Evolutionary conservation across 331 rosid genomes (phyloP).

Genomic region (Erythrophleum ivorense): DNA sequence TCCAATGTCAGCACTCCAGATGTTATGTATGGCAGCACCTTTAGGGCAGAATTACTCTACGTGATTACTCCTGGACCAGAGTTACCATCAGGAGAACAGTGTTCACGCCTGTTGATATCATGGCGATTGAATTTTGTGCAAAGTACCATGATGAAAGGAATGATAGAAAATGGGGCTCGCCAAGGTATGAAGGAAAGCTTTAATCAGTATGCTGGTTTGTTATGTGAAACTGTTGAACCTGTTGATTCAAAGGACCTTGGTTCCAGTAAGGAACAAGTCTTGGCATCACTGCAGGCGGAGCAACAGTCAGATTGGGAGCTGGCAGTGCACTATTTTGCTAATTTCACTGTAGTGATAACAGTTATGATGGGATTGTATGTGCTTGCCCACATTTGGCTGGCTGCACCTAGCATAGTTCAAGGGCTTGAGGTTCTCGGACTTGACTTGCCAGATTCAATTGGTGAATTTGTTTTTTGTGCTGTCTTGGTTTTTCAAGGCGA

Average conservation of each 20-base stretch:
- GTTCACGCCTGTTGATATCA: slow-evolving; percentile 80
- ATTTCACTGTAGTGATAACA: slow-evolving; percentile 63
- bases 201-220: slow-evolving; percentile 66
- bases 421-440: slow-evolving; percentile 91
- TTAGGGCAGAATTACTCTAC: slow-evolving; percentile 74
- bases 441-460: slow-evolving; percentile 94
- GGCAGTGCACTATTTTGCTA: slow-evolving; percentile 77
- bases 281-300: slow-evolving; percentile 83
- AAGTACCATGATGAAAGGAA: slow-evolving; percentile 98
- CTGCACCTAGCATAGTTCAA: slow-evolving; percentile 63
- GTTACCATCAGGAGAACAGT: slow-evolving; percentile 75
- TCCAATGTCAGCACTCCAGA: slow-evolving; percentile 81
- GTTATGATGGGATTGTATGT: slow-evolving; percentile 64
- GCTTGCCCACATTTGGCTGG: slow-evolving; percentile 76
- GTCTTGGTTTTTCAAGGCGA: slow-evolving; percentile 84
- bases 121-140: slow-evolving; percentile 90
- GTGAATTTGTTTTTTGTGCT: slow-evolving; percentile 77
- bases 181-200: slow-evolving; percentile 92
- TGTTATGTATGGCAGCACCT: slow-evolving; percentile 87
- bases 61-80: slow-evolving; percentile 88
- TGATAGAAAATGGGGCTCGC: slow-evolving; percentile 91
- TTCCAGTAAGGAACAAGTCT: slow-evolving; percentile 78
- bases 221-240: slow-evolving; percentile 72
- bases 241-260: slow-evolving; percentile 85
- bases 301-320: slow-evolving; percentile 76